Evolutionary conservation across 1,284 basidiomycete genomes (phyloP), one percentile per base, ranked within the genome.

Genomic region (Crepidotus sp.): DNA sequence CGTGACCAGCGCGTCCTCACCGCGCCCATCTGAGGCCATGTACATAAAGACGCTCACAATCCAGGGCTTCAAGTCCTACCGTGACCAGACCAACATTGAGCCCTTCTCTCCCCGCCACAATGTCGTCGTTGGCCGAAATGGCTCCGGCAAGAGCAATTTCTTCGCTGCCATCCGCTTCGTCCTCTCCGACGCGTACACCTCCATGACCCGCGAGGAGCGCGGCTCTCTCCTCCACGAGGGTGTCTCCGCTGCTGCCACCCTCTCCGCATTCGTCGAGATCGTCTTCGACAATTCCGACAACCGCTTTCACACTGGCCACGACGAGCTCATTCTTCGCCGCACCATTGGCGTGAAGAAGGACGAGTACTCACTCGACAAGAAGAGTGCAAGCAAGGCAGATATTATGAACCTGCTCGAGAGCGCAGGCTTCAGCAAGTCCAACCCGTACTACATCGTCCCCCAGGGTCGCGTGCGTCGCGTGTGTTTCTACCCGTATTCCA

Each of bases 321-420:
- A 88, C 2, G 89, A 92, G 51, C 77, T 94, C 29, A 80, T 89
- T 27, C 72, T 97, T 3, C 77, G 93, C 5, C 76, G 93, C 32
- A 98, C 96, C 2, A 98, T 99, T 48, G 96, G 96, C 51, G 65
- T 93, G 38, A 98, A 98, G 72, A 98, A 98, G 69, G 96, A 98
- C 60, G 96, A 98, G 66, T 99, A 98, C 68, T 90, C 87, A 54
- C 72, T 98, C 35, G 96, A 99, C 67, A 84, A 88, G 67, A 98
- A 97, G 69, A 90, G 83, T 51, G 87, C 89, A 0, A 90, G 82
- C 63, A 98, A 97, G 64, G 93, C 92, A 4, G 96, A 99, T 57
- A 91, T 99, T 18, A 94, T 95, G 89, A 94, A 89, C 58, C 69
- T 97, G 14, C 75, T 97, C 21, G 93, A 97, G 63, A 88, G 83